phyloP scores from a whole-genome alignment of 2,329 filamentous ascomycete species.

The Zymoseptoria ardabiliae region DNA sequence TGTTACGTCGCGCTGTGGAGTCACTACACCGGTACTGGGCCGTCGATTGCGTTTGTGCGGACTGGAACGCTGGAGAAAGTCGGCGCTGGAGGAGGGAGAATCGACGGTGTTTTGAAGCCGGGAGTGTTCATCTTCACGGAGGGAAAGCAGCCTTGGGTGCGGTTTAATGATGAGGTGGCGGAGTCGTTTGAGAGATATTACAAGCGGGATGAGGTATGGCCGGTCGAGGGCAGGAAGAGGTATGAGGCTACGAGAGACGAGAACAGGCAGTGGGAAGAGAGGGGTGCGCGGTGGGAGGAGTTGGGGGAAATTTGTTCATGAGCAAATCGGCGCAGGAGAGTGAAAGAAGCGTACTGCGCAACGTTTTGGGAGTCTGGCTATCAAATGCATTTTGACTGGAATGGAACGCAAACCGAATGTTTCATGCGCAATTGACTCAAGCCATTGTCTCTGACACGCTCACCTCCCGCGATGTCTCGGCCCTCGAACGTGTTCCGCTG shows the following conservation, averaged over 20 bases:
- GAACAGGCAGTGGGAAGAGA: neutral
- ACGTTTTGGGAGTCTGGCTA: no score
- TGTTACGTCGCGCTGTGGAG: constrained; percentile 1
- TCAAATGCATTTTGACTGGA: no score
- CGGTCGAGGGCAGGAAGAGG: neutral
- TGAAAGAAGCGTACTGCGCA: neutral
- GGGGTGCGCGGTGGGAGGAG: neutral
- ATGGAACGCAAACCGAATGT: no score
- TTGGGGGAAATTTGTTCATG: neutral
- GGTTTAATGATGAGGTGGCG: neutral
- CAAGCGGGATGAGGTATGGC: neutral
- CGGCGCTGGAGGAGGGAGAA: neutral
- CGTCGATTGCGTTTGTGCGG: neutral
- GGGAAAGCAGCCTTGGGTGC: neutral
- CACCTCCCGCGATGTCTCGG: no score
- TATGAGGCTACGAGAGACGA: neutral
- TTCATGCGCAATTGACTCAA: no score
- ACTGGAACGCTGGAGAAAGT: neutral
- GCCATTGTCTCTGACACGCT: no score
- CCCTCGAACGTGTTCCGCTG: no score
- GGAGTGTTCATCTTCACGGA: neutral
- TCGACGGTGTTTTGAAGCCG: neutral
- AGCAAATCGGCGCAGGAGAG: neutral
- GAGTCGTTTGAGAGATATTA: neutral
- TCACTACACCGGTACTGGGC: neutral